phyloP scores from a whole-genome alignment of 208 protist species.

The Trypanosoma brucei region DNA sequence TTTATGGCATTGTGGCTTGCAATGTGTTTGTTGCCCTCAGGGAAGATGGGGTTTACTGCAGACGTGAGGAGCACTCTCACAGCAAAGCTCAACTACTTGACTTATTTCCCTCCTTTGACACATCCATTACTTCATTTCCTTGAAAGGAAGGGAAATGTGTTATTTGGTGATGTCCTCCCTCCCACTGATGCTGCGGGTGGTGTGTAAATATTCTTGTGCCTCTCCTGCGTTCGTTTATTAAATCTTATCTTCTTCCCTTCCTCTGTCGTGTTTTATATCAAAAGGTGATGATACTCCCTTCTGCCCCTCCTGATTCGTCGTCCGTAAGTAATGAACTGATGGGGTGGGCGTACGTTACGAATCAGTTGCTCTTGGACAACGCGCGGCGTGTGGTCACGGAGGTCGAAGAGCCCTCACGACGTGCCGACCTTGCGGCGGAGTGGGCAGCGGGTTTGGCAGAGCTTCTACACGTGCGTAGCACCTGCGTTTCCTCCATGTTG shows the following conservation, averaged over 20 bases:
- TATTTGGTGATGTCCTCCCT: too few relatives aligned
- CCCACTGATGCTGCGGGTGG: too few relatives aligned
- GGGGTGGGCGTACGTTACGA: conserved; percentile 25
- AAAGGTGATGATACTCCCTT: neutral
- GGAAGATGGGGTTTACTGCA: neutral
- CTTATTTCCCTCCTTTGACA: neutral
- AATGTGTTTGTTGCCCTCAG: neutral
- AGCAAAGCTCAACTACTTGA: neutral
- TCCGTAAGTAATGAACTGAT: conserved; percentile 14
- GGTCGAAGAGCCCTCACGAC: conserved; percentile 18
- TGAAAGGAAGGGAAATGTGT: neutral
- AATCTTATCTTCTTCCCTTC: neutral
- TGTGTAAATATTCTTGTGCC: neutral
- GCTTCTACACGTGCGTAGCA: conserved; percentile 11
- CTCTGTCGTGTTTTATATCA: neutral
- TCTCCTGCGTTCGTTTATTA: neutral
- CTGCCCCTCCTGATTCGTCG: neutral
- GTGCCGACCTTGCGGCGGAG: conserved; percentile 11
- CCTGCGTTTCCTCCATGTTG: conserved; percentile 2
- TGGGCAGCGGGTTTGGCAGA: conserved; percentile 5
- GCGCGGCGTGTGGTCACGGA: conserved; percentile 3
- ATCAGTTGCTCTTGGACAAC: conserved; percentile 20
- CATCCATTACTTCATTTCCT: neutral
- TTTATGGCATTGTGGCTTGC: neutral
- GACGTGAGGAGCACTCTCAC: neutral